phyloP scores from a whole-genome alignment of 2,329 filamentous ascomycete species.

The Passalora sequoiae region DNA sequence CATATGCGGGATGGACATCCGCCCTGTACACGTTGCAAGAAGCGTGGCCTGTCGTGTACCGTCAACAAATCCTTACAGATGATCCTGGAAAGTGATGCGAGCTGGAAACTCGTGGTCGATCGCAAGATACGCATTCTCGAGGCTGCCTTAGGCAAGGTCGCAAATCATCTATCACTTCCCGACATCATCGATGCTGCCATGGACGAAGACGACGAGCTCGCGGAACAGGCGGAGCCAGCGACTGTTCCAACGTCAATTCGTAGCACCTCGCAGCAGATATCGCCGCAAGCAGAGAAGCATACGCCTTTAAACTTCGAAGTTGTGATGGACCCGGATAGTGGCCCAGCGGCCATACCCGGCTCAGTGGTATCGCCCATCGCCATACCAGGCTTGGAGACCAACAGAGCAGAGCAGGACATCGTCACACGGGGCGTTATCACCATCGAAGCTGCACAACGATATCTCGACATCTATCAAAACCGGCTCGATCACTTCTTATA shows the following conservation, averaged over 20 bases:
- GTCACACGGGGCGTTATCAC: constrained; percentile 28
- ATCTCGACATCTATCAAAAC: constrained; percentile 32
- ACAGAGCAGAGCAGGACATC: constrained; percentile 27
- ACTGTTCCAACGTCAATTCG: constrained; percentile 10
- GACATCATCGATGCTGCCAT: constrained; percentile 23
- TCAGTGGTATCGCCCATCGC: constrained; percentile 29
- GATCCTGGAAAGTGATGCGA: constrained; percentile 39
- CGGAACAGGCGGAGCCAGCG: constrained; percentile 12
- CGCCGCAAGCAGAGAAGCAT: constrained; percentile 23
- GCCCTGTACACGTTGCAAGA: constrained; percentile 40
- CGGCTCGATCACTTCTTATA: constrained; percentile 33
- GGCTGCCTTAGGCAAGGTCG: constrained; percentile 31
- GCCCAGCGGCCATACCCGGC: constrained; percentile 35
- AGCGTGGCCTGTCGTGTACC: constrained; percentile 38
- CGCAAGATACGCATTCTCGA: constrained; percentile 37
- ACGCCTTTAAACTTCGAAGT: constrained; percentile 34
- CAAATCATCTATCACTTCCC: constrained; percentile 19
- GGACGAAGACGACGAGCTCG: constrained; percentile 22
- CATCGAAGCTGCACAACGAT: constrained; percentile 26
- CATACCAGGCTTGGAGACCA: constrained; percentile 23
- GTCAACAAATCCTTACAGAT: constrained; percentile 42
- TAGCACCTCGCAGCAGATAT: constrained; percentile 8
- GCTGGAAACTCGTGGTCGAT: constrained; percentile 40
- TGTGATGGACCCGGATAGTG: constrained; percentile 37
- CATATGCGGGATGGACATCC: constrained; percentile 36